Conservation (phyloP, 2,329 filamentous ascomycete species). For the Talaromyces sp. region DNA sequence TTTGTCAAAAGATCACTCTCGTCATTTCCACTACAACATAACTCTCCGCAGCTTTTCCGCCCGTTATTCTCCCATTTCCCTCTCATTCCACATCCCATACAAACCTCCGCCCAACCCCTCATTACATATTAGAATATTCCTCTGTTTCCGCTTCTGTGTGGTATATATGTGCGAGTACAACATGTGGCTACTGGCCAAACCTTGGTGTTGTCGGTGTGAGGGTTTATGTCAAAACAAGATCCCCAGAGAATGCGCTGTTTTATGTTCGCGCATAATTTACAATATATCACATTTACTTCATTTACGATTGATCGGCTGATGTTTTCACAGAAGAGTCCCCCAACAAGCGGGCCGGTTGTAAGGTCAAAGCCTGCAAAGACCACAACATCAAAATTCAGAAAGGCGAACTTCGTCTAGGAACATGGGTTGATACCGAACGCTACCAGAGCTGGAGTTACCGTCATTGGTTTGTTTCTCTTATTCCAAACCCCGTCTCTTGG, state of each 20-base stretch:
- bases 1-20: too few species aligned
- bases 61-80: too few species aligned
- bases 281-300: background rate
- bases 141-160: too few species aligned
- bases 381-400: slow-evolving; percentile 68
- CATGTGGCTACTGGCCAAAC: too few species aligned
- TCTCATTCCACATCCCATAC: too few species aligned
- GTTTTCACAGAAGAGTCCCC: slow-evolving; percentile 61
- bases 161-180: too few species aligned
- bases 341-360: slow-evolving; percentile 70
- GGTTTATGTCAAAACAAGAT: too few species aligned
- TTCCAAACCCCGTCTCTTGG: background rate
- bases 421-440: slow-evolving; percentile 61
- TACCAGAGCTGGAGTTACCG: slow-evolving; percentile 71
- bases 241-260: too few species aligned
- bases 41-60: too few species aligned
- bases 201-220: too few species aligned
- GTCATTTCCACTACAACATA: too few species aligned
- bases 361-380: slow-evolving; percentile 70
- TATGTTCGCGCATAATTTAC: background rate
- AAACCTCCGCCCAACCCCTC: background rate
- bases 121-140: too few species aligned
- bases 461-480: slow-evolving; percentile 66
- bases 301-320: background rate
- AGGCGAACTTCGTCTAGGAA: slow-evolving; percentile 73